phyloP scores from a whole-genome alignment of 1,139 yeast species.

The Yamadazyma spencermartinsiae region DNA sequence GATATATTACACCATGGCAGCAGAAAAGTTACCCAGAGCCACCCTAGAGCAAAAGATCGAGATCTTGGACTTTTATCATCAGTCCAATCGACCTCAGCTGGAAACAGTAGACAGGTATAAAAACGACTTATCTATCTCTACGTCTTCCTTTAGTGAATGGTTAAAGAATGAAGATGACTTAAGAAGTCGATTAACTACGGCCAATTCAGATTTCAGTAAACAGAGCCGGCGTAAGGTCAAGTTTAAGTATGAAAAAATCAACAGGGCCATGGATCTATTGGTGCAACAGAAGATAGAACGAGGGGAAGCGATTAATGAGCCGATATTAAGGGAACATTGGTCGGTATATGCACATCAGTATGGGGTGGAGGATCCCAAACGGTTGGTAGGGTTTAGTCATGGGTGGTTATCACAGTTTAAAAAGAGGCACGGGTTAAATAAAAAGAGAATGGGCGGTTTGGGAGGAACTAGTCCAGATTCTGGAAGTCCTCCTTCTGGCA shows the following conservation, averaged over 20 bases:
- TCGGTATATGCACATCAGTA: constrained; percentile 52
- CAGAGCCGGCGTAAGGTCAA: constrained; percentile 48
- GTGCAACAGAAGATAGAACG: constrained; percentile 46
- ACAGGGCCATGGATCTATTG: constrained; percentile 55
- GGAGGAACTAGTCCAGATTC: background rate
- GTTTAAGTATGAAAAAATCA: constrained; percentile 57
- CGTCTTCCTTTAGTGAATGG: constrained; percentile 63
- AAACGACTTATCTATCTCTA: constrained; percentile 51
- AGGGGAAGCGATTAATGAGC: constrained; percentile 53
- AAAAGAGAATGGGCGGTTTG: constrained; percentile 32
- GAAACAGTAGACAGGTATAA: constrained; percentile 56
- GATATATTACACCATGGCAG: constrained; percentile 25
- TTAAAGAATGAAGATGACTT: constrained; percentile 52
- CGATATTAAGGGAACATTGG: constrained; percentile 58
- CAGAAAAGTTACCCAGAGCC: constrained; percentile 50
- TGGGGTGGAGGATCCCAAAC: constrained; percentile 62
- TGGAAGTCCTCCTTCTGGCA: background rate
- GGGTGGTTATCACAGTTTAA: constrained; percentile 65
- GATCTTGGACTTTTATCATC: constrained; percentile 52
- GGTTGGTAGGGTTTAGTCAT: constrained; percentile 54
- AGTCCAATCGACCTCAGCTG: constrained; percentile 52
- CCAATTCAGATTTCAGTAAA: constrained; percentile 38
- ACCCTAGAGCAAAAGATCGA: constrained; percentile 58
- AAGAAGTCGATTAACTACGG: constrained; percentile 40
- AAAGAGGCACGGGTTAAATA: constrained; percentile 55